Conservation (phyloP, 1,139 yeast genomes). For the Yamadazyma atlantica region DNA sequence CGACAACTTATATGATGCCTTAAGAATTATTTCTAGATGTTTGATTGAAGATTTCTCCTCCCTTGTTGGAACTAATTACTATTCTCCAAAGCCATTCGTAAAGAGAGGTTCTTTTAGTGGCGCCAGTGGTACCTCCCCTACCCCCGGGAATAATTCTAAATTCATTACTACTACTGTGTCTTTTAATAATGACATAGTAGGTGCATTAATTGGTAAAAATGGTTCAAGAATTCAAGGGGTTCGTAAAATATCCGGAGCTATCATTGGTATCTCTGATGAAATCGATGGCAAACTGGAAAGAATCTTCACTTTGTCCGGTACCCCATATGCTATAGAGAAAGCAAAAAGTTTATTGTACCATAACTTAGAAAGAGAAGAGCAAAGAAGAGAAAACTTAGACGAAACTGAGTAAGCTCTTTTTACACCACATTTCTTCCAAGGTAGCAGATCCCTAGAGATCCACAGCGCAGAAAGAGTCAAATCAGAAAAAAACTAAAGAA, state of each 20-base stretch:
- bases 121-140: conserved; percentile 7
- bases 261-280: conserved; percentile 75
- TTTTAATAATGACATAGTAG: conserved; percentile 84
- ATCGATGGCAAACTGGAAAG: conserved; percentile 66
- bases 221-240: conserved; percentile 88
- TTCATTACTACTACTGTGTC: conserved; percentile 35
- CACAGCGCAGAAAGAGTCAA: conserved; percentile 1
- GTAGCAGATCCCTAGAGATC: background rate
- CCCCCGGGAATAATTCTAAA: conserved; percentile 2
- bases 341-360: conserved; percentile 69
- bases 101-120: conserved; percentile 15
- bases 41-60: conserved; percentile 70
- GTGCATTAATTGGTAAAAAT: conserved; percentile 85
- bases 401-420: background rate
- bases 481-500: background rate
- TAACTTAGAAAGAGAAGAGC: conserved; percentile 76
- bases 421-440: background rate
- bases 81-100: conserved; percentile 47
- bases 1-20: conserved; percentile 57
- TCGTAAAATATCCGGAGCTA: conserved; percentile 76
- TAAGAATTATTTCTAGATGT: conserved; percentile 68
- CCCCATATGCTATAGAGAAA: conserved; percentile 61
- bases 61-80: conserved; percentile 64
- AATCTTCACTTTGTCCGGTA: conserved; percentile 71
- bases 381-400: conserved; percentile 51